Conservation (phyloP, 1,284 basidiomycete species). For the Hymenochaete sp. region DNA sequence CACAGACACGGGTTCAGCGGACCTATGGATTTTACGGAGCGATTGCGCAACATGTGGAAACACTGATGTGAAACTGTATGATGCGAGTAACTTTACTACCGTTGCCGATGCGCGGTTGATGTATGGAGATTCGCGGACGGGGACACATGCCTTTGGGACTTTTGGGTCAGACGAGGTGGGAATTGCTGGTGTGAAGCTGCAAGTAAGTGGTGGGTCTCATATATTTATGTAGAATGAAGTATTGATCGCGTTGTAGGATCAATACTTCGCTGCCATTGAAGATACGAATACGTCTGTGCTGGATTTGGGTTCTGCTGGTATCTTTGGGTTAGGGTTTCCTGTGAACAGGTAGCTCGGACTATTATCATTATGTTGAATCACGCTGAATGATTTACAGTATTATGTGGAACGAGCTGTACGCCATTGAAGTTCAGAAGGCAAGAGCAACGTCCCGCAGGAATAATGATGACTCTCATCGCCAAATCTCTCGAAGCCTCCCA, state of each 20-base stretch:
- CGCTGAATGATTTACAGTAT: not conserved
- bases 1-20: slow-evolving; percentile 54
- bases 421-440: not conserved
- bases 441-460: not conserved
- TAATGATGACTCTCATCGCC: too few relatives aligned
- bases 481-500: too few relatives aligned
- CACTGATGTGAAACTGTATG: slow-evolving; percentile 26
- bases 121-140: slow-evolving; percentile 49
- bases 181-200: slow-evolving; percentile 35
- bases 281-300: slow-evolving; percentile 42
- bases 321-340: slow-evolving; percentile 53
- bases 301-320: slow-evolving; percentile 37
- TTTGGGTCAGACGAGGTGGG: slow-evolving; percentile 39
- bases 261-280: slow-evolving; percentile 46
- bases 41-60: slow-evolving; percentile 34
- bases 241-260: slow-evolving; percentile 23
- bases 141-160: slow-evolving; percentile 42
- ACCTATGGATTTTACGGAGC: slow-evolving; percentile 48
- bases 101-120: slow-evolving; percentile 30
- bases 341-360: slow-evolving; percentile 35
- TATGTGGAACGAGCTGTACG: slow-evolving; percentile 13
- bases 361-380: not conserved
- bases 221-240: not conserved
- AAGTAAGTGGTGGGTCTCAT: slow-evolving; percentile 2
- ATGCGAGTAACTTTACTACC: not conserved